Percentiles rank a stretch among this genome's conserved stretches.
Conservation (phyloP, 139 green algal genomes). For the Monoraphidium neglectum region DNA sequence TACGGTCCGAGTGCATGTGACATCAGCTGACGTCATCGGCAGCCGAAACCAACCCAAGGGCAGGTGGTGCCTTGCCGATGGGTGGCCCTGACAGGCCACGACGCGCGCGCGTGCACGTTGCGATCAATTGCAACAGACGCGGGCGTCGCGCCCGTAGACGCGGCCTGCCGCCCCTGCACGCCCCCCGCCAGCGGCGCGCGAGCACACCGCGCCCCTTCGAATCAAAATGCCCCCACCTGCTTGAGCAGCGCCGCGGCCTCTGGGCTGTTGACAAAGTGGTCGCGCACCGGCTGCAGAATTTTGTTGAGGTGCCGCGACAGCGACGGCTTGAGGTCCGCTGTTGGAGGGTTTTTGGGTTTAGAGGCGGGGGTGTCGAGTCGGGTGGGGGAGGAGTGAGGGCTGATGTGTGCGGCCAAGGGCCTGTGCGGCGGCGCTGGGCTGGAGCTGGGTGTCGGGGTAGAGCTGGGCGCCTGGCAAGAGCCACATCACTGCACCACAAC, state of each 20-base stretch:
- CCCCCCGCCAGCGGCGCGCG: no score
- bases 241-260: conserved; percentile 94
- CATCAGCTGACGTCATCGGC: no score
- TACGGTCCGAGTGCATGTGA: no score
- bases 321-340: conserved; percentile 48
- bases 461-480: neutral
- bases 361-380: neutral
- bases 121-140: no score
- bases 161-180: no score
- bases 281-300: conserved; percentile 94
- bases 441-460: neutral
- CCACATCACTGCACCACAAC: neutral
- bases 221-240: no score
- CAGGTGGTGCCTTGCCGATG: no score
- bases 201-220: no score
- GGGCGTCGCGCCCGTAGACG: no score
- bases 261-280: conserved; percentile 94
- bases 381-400: neutral
- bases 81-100: no score
- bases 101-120: no score
- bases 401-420: neutral
- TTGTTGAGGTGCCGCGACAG: conserved; percentile 82
- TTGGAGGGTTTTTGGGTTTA: neutral
- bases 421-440: neutral
- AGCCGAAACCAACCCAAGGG: no score